Base-by-base conservation (phyloP, 2,329 filamentous ascomycete species). In the Grosmannia penicillata region DNA sequence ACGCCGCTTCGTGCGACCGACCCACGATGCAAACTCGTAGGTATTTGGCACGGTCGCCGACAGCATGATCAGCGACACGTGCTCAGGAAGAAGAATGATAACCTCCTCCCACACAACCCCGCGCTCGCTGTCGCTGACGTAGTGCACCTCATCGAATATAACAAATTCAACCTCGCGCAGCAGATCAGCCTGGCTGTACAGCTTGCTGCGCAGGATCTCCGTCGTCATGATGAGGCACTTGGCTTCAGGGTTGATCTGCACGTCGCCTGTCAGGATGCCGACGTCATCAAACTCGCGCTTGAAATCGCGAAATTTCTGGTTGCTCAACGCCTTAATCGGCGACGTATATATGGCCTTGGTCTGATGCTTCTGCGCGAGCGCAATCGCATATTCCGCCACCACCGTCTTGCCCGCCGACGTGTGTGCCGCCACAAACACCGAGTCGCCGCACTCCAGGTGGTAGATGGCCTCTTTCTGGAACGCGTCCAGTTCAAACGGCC, bases 161-260 rank as follows among this genome's bases (percentile, higher is more conserved):
- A 98, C 91, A 55, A 93, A 98, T 48, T 98, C 91, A 8, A 98
- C 91, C 53, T 98, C 91, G 49, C 91, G 75, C 48, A 98, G 95
- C 14, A 98, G 62, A 62, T 98, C 91, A 6, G 91, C 89, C 43
- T 91, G 91, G 43, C 89, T 75, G 53, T 98, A 98, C 33, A 98
- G 74, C 89, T 98, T 98, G 65, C 91, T 96, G 41, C 91, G 76
- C 41, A 98, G 61, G 61, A 98, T 98, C 55, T 98, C 91, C 0
- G 91, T 98, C 0, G 91, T 98, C 91, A 98, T 98, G 58, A 98
- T 96, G 30, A 98, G 68, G 60, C 91, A 98, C 59, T 89, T 96
- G 22, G 91, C 91, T 62, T 96, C 91, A 0, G 89, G 85, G 47
- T 93, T 86, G 51, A 98, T 98, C 57, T 98, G 91, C 6, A 98